A percentile compares a stretch with the other conserved stretches of the same genome.
Conservation (phyloP, 176 grass and related monocot species). For the Hordeum vulgare region MorexV3_pseudomolecules_assembly NC_058520.1:346192598-346193097, state of each 20-base stretch:
- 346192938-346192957: background rate
- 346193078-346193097: slow-evolving; percentile 17
- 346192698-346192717: slow-evolving; percentile 62
- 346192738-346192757: slow-evolving; percentile 61
- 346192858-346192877: slow-evolving; percentile 17
- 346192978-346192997: slow-evolving; percentile 30
- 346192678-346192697: slow-evolving; percentile 45
- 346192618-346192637: slow-evolving; percentile 36
- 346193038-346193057: slow-evolving; percentile 41
- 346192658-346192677: slow-evolving; percentile 38
- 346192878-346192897: slow-evolving; percentile 23
- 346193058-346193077: slow-evolving; percentile 20
- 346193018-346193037: slow-evolving; percentile 25
- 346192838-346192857: slow-evolving; percentile 90
- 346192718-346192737: slow-evolving; percentile 68
- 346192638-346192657: slow-evolving; percentile 30
- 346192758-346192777: slow-evolving; percentile 22
- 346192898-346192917: slow-evolving; percentile 25
- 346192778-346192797: slow-evolving; percentile 76
- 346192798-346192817: slow-evolving; percentile 84
- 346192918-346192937: slow-evolving; percentile 13
- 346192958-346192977: slow-evolving; percentile 18
- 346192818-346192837: slow-evolving; percentile 70
- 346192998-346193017: background rate
- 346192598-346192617: slow-evolving; percentile 1